Conservation (phyloP, 768 basidiomycete genomes). For the Leucocoprinus birnbaumii region DNA sequence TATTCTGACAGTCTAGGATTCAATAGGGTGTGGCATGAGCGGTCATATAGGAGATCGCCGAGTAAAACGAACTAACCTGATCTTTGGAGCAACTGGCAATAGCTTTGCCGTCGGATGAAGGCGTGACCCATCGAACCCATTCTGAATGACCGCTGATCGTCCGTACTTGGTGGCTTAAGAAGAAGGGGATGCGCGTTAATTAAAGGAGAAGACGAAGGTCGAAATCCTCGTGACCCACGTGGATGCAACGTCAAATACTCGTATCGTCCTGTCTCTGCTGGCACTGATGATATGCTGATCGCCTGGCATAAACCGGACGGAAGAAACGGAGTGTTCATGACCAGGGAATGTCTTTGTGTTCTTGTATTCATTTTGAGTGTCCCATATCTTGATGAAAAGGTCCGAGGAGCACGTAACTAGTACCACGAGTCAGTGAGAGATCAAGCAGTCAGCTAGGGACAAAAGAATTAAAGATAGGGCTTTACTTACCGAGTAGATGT, state of each 20-base stretch:
- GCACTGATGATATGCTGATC: constrained; percentile 84
- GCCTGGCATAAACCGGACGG: constrained; percentile 80
- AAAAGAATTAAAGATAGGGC: constrained; percentile 17
- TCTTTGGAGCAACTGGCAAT: constrained; percentile 84
- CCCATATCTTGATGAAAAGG: constrained; percentile 91
- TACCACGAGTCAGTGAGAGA: constrained; percentile 10
- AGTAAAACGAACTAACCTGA: constrained; percentile 51
- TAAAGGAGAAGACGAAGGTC: background rate
- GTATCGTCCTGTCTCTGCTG: constrained; percentile 83
- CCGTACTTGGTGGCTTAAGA: constrained; percentile 63
- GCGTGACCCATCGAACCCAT: constrained; percentile 75
- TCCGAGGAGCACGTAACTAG: constrained; percentile 76
- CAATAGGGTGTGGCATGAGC: constrained; percentile 19
- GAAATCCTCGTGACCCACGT: constrained; percentile 51
- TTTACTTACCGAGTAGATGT: constrained; percentile 67
- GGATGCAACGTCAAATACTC: constrained; percentile 83
- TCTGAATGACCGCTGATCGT: constrained; percentile 78
- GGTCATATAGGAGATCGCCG: constrained; percentile 13
- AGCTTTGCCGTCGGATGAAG: constrained; percentile 69
- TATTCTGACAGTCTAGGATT: constrained; percentile 65
- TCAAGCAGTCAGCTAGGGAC: background rate
- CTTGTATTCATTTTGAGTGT: constrained; percentile 86
- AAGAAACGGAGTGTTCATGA: constrained; percentile 90
- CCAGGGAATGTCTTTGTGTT: constrained; percentile 84
- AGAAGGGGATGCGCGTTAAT: too few relatives aligned